phyloP scores from a whole-genome alignment of 306 rosid species.

The Cicer arietinum region DNA sequence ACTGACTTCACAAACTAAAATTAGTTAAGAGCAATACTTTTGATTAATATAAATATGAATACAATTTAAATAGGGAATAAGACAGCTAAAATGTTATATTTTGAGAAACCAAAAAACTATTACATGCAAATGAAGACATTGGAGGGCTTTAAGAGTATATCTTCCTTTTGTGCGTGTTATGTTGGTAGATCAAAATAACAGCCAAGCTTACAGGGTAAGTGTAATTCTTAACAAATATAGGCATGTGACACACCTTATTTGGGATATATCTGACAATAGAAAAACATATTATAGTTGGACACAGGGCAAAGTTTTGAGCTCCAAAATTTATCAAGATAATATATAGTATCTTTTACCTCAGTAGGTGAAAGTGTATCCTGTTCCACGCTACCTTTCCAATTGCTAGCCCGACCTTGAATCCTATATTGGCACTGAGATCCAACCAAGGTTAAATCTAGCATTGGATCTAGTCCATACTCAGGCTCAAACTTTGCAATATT shows the following conservation, averaged over 20 bases:
- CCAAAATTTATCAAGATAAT: conserved; percentile 16
- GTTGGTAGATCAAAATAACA: background rate
- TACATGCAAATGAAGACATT: background rate
- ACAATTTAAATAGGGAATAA: background rate
- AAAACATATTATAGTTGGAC: conserved; percentile 21
- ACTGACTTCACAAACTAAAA: conserved; percentile 16
- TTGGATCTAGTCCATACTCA: conserved; percentile 87
- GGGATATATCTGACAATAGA: conserved; percentile 12
- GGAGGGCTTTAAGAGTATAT: no score
- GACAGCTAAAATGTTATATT: background rate
- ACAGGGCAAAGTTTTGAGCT: background rate
- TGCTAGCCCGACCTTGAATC: conserved; percentile 87
- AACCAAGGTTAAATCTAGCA: conserved; percentile 89
- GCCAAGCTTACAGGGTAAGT: background rate
- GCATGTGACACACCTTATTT: background rate
- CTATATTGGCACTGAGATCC: conserved; percentile 88
- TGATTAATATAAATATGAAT: background rate
- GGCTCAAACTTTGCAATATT: conserved; percentile 93
- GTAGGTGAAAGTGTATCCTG: conserved; percentile 75
- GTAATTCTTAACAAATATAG: background rate
- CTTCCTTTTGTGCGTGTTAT: no score
- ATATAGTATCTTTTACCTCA: conserved; percentile 63
- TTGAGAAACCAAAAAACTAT: background rate
- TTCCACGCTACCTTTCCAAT: conserved; percentile 86
- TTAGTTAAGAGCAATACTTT: background rate